Evolutionary conservation across 2,329 filamentous ascomycete genomes (phyloP), one percentile per base, ranked within the genome.

Genomic region (Penicillium brevicompactum): DNA sequence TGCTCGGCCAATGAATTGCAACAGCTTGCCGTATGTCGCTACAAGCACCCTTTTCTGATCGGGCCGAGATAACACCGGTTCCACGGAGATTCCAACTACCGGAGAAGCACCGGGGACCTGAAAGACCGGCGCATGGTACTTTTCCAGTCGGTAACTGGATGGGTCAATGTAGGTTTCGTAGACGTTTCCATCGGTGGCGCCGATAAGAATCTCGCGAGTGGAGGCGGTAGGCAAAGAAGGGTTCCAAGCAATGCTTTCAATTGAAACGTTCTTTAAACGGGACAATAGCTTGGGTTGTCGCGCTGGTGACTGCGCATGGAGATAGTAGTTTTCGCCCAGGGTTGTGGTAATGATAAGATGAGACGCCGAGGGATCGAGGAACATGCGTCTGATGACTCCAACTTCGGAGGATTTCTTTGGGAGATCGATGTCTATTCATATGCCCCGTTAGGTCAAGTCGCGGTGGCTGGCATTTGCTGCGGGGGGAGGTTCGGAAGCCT

Each of bases 101-200:
- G 70, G 65, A 18, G 92, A 86, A 0, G 89, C 90, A 71, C 96
- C 92, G 1, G 88, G 84, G 7, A 92, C 83, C 70, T 89, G 92
- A 72, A 92, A 92, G 18, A 99, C 82, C 34, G 82, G 84, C 73
- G 93, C 93, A 57, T 96, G 76, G 71, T 96, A 96, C 74, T 91
- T 92, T 72, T 99, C 94, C 74, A 97, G 89, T 63, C 91, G 85
- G 75, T 97, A 97, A 76, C 89, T 92, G 13, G 91, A 90, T 3
- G 92, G 92, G 74, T 99, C 94, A 68, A 99, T 93, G 67, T 91
- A 97, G 16, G 88, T 88, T 75, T 99, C 94, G 75, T 96, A 97
- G 31, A 99, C 85, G 72, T 91, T 94, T 24, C 94, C 94, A 75
- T 97, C 94, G n/a, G 90, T 86, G 9, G 92, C 88, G 32, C 94